Conservation (phyloP, 345 rosid species). For the Eucalyptus polybractea region DNA sequence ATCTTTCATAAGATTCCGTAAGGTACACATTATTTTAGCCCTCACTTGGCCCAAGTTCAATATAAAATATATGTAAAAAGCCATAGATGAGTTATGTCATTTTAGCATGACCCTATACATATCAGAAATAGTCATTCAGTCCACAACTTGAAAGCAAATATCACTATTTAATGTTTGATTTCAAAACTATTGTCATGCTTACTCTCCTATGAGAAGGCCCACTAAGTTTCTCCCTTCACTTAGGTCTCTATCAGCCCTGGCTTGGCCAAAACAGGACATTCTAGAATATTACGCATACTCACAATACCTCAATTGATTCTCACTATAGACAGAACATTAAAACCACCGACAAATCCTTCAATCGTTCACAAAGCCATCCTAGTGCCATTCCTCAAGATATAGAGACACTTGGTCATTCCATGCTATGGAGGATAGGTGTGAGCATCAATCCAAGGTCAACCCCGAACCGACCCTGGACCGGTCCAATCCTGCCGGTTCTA, state of each 20-base stretch:
- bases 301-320: no score
- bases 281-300: no score
- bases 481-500: no score
- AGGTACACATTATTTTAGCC: neutral
- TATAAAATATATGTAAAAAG: neutral
- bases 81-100: neutral
- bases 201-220: neutral
- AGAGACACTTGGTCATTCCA: neutral
- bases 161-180: neutral
- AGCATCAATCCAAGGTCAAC: no score
- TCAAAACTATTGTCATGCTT: neutral
- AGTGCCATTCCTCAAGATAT: neutral
- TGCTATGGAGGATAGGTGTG: no score
- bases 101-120: neutral
- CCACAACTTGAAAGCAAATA: neutral
- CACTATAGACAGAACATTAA: no score
- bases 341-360: neutral
- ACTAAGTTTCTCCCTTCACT: no score
- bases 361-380: neutral
- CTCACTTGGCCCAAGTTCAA: neutral
- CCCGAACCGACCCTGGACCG: no score
- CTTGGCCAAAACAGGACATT: neutral
- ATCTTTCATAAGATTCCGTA: fast-evolving
- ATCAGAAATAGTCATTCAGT: neutral
- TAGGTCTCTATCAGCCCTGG: neutral